Evolutionary conservation across 192 early-diverging fungal species (phyloP), one percentile per base, ranked within the genome.

Genomic region (Lunasporangiospora selenospora): DNA sequence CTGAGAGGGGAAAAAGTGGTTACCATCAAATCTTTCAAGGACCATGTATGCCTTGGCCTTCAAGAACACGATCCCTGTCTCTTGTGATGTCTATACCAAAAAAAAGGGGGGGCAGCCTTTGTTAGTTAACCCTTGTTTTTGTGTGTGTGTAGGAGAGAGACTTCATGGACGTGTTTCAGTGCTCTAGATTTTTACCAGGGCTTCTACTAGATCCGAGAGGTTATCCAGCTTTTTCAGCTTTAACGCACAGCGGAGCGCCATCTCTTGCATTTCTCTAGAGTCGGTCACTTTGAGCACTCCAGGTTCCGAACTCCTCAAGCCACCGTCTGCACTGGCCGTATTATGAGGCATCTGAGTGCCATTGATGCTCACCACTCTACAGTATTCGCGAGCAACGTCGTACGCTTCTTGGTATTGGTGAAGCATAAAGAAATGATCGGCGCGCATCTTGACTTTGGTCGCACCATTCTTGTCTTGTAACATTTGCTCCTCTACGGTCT

Each of bases 251-350:
- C 69, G 60, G 6, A 63, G 26, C 9, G 54, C 48, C 69, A 73
- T 73, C 30, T 73, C 69, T n/a, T 63, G 60, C 69, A 73, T 58
- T 23, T 73, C 69, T 32, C 48, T 73, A 10, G 69, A 53, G 29
- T 73, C 69, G 16, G 69, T 58, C 8, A 73, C 69, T 29, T 63
- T 73, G 24, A 73, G 47, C 0, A 73, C n/a, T 24, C 26, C 16
- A 18, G 38, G n/a, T 11, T 33, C 40, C 33, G 43, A n/a, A 39
- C 41, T 24, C 11, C 29, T 13, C 3, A 53, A 12, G 19, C 45
- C 65, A 3, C 49, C 41, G 30, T 52, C 50, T 15, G 36, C 50
- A 9, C 23, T n/a, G n/a, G n/a, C n/a, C n/a, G 23, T 33, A 13
- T 36, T 6, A 26, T 29, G 7, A 47, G 26, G 3, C 29, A 15